Evolutionary conservation across 495 filamentous ascomycete genomes (phyloP).

Genomic region (Hypoxylon lienhwacheense): DNA sequence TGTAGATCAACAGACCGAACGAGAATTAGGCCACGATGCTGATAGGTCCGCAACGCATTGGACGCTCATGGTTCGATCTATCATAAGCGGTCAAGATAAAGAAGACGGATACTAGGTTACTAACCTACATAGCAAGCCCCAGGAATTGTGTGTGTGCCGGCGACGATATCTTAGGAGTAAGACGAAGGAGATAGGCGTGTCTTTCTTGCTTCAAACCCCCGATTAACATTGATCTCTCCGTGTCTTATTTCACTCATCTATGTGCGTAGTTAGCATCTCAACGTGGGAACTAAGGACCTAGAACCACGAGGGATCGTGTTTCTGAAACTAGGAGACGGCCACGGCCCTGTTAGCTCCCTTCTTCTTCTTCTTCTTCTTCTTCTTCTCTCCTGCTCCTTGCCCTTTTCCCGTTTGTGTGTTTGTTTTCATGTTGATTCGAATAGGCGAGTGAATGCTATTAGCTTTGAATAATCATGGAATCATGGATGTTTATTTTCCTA

Average conservation of each 20-base stretch:
- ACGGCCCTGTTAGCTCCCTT: constrained; percentile 22
- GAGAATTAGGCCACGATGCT: constrained; percentile 28
- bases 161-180: constrained; percentile 5
- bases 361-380: too few relatives aligned
- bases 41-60: constrained; percentile 24
- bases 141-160: background rate
- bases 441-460: constrained; percentile 30
- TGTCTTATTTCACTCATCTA: too few relatives aligned
- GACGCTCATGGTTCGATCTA: constrained; percentile 29
- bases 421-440: constrained; percentile 38
- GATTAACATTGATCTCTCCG: too few relatives aligned
- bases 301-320: constrained; percentile 6
- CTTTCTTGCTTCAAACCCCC: too few relatives aligned
- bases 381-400: too few relatives aligned
- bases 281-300: constrained; percentile 9
- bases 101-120: constrained; percentile 2
- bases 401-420: too few relatives aligned
- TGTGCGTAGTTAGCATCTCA: background rate
- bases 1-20: constrained; percentile 36
- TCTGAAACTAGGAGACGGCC: constrained; percentile 30
- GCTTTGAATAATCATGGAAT: constrained; percentile 13
- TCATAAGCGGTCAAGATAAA: constrained; percentile 40
- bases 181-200: constrained; percentile 1
- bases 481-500: constrained; percentile 30
- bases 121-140: constrained; percentile 4